Evolutionary conservation across 1,284 basidiomycete species (phyloP).

Genomic region (Puccinia polysora): DNA sequence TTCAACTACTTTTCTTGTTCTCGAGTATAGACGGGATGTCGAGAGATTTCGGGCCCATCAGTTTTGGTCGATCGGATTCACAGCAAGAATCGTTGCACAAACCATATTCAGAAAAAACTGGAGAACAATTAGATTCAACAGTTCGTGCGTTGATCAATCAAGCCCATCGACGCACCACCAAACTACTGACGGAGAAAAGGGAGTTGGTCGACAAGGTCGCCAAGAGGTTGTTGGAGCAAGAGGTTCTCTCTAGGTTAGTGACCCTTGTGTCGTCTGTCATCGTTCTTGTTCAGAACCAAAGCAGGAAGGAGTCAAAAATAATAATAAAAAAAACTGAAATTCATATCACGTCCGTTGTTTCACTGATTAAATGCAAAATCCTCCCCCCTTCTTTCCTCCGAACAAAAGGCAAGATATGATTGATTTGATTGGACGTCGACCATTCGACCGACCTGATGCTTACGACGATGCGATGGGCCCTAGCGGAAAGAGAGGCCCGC

Average conservation of each 20-base stretch:
- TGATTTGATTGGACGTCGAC: slow-evolving; percentile 72
- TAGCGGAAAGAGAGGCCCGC: slow-evolving; percentile 24
- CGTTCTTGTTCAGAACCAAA: slow-evolving; percentile 48
- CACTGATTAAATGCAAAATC: no score
- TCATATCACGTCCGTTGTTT: slow-evolving; percentile 6
- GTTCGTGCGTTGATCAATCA: slow-evolving; percentile 92
- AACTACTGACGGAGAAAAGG: slow-evolving; percentile 74
- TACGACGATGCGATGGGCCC: slow-evolving; percentile 48
- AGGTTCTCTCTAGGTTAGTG: slow-evolving; percentile 80
- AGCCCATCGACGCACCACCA: slow-evolving; percentile 78
- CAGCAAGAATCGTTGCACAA: slow-evolving; percentile 88
- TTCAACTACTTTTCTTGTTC: slow-evolving; percentile 54
- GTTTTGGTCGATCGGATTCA: slow-evolving; percentile 79
- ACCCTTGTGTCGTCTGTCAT: background rate
- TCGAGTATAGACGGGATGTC: slow-evolving; percentile 84
- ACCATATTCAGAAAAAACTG: slow-evolving; percentile 95
- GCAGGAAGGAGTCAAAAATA: slow-evolving; percentile 51
- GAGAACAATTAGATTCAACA: slow-evolving; percentile 78
- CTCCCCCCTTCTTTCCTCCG: slow-evolving; percentile 46
- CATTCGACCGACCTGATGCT: slow-evolving; percentile 67
- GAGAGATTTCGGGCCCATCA: slow-evolving; percentile 84
- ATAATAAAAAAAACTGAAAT: slow-evolving; percentile 3
- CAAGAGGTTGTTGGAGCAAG: slow-evolving; percentile 79
- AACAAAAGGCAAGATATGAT: slow-evolving; percentile 74
- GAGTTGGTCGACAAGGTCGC: slow-evolving; percentile 93